A percentile compares a stretch with the other conserved stretches of the same genome.
phyloP scores from a whole-genome alignment of 1,139 yeast genomes.

The Debaryomycetaceae sp. region DNA sequence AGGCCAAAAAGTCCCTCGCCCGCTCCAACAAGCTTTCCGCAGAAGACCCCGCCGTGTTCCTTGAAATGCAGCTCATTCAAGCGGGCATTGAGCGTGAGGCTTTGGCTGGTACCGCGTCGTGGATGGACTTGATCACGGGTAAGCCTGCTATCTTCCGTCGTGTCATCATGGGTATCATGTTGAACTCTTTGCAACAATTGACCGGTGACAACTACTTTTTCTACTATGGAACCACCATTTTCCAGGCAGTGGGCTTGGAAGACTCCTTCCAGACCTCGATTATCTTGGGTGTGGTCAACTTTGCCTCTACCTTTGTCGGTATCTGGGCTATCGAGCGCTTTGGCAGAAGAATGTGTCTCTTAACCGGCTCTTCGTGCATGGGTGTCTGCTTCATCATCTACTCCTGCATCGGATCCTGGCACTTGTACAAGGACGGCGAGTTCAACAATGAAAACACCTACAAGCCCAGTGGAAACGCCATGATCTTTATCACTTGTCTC shows the following conservation, averaged over 20 bases:
- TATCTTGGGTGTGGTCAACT: slow-evolving; percentile 68
- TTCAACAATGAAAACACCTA: slow-evolving; percentile 18
- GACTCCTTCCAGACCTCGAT: slow-evolving; percentile 73
- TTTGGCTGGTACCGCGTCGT: slow-evolving; percentile 55
- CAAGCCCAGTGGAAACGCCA: slow-evolving; percentile 55
- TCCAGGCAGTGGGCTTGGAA: slow-evolving; percentile 62
- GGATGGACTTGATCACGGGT: slow-evolving; percentile 57
- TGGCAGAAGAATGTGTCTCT: slow-evolving; percentile 60
- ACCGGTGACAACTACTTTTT: slow-evolving; percentile 77
- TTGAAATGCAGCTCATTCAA: slow-evolving; percentile 50
- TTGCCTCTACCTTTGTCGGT: slow-evolving; percentile 62
- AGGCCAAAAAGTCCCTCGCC: slow-evolving; percentile 39
- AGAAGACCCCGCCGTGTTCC: slow-evolving; percentile 47
- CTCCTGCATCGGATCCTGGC: slow-evolving; percentile 58
- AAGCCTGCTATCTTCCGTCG: slow-evolving; percentile 58
- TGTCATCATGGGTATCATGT: slow-evolving; percentile 50
- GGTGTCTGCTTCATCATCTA: slow-evolving; percentile 50
- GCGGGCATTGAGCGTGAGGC: slow-evolving; percentile 56
- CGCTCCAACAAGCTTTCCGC: slow-evolving; percentile 10
- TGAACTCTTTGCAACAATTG: slow-evolving; percentile 65
- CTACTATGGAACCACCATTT: slow-evolving; percentile 71
- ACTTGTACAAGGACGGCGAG: slow-evolving; percentile 43
- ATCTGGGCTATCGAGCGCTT: slow-evolving; percentile 55
- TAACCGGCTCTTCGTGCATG: slow-evolving; percentile 54
- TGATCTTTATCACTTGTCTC: slow-evolving; percentile 69